Evolutionary conservation across 345 rosid species (phyloP), one percentile per base, ranked within the genome.

Genomic region (Salix koriyanagi): DNA sequence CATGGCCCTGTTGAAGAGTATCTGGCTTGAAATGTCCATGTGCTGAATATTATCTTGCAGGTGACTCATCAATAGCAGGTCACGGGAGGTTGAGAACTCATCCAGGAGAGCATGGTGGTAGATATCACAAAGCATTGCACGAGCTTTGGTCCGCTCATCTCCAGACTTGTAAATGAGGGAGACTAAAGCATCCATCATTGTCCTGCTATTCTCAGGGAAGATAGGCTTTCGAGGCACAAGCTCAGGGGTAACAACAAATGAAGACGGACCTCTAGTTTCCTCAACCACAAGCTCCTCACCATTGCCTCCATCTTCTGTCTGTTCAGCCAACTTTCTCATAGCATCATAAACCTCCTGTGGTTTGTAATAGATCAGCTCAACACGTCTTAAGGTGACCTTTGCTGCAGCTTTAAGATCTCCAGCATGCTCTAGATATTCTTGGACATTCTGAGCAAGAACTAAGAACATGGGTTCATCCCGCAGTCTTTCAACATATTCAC

Each of bases 91-190:
- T 36, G 89, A 88, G 80, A 91, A 96, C 86, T 92, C 88, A 77
- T 93, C 94, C 44, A 86, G 73, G 16, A 96, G 90, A 25, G 99
- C 97, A 79, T 91, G 97, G 83, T 92, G 96, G 72, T 93, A 92
- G 76, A 96, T 91, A 85, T 96, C 99, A 80, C 99, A 96, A 18
- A 96, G 86, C 99, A 96, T 89, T 7, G 99, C 98, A 30, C 98
- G 97, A 4, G 99, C 99, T 84, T 91, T 93, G 28, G 99, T 96
- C 68, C 99, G 84, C 80, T 96, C 99, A 87, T 96, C 99, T 68
- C 99, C 98, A 82, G 82, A 69, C 84, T 84, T 87, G 89, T 96
- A 96, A 62, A 96, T 96, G 54, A 96, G 96, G 30, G 96, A 88
- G 46, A 91, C 98, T 41, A 96, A 89, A 78, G 71, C 72, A 83